phyloP scores from a whole-genome alignment of 352 stramenopile genomes.

The Globisporangium rhizosaccharum region DNA sequence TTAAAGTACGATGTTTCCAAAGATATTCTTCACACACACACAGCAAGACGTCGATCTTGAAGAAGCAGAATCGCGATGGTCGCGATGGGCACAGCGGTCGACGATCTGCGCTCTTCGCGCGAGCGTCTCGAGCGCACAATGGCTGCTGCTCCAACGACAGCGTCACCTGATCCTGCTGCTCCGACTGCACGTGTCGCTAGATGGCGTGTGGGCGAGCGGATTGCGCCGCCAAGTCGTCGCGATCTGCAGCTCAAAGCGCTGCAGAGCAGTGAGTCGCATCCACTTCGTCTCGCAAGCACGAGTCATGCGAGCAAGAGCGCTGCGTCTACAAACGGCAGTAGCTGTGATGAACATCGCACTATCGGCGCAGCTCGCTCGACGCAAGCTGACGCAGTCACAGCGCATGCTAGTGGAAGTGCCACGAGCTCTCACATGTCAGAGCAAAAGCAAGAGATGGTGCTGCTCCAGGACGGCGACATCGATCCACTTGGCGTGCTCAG shows the following conservation, averaged over 20 bases:
- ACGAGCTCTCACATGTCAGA: not conserved
- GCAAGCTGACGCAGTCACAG: too few relatives aligned
- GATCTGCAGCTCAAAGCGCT: conserved; percentile 21
- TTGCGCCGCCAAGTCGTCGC: conserved; percentile 18
- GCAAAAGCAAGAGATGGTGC: conserved; percentile 38
- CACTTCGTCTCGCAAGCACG: conserved; percentile 17
- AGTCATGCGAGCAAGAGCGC: not conserved
- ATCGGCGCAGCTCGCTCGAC: too few relatives aligned
- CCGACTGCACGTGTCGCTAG: conserved; percentile 3
- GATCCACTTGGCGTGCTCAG: conserved; percentile 58
- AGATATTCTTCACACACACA: too few relatives aligned
- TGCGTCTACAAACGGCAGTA: not conserved
- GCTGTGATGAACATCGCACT: not conserved
- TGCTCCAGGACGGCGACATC: conserved; percentile 60
- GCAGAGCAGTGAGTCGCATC: conserved; percentile 33
- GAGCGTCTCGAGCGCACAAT: not conserved
- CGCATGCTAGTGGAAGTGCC: not conserved
- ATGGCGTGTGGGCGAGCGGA: conserved; percentile 43
- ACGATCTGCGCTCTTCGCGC: not conserved
- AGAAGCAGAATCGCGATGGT: too few relatives aligned
- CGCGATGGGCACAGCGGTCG: not conserved
- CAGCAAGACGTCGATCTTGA: too few relatives aligned
- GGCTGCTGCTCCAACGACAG: not conserved
- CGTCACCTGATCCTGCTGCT: not conserved
- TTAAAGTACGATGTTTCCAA: too few relatives aligned